Evolutionary conservation across 139 green algal species (phyloP).

Genomic region (Chlorella sorokiniana): DNA sequence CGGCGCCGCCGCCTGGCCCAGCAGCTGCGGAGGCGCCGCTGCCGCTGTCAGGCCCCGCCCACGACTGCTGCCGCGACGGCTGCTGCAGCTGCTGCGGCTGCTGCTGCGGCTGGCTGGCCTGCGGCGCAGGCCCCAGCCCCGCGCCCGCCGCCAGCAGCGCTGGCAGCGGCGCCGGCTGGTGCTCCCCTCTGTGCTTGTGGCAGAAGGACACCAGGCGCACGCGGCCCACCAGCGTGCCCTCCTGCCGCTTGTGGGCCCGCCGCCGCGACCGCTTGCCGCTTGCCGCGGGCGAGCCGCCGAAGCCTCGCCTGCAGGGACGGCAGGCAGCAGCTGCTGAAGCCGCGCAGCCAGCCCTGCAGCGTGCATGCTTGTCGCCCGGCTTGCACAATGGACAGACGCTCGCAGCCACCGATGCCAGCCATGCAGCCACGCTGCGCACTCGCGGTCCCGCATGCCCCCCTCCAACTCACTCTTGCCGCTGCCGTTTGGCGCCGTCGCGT

Average conservation of each 20-base stretch:
- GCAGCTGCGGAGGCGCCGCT: not conserved
- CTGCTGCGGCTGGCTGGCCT: not conserved
- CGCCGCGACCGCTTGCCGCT: not conserved
- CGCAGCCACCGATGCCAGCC: too few relatives aligned
- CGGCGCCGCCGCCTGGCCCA: not conserved
- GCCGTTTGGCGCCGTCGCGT: constrained; percentile 20
- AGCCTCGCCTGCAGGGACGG: not conserved
- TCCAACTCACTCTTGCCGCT: not conserved
- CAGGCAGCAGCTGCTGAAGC: not conserved
- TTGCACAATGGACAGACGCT: too few relatives aligned
- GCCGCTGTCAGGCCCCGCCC: not conserved
- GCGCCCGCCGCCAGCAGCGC: not conserved
- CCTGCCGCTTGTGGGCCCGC: not conserved
- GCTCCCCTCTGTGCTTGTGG: constrained; percentile 44
- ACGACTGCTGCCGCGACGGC: not conserved
- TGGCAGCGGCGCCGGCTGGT: not conserved
- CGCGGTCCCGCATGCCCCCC: too few relatives aligned
- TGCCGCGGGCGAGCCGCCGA: not conserved
- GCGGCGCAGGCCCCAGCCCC: not conserved
- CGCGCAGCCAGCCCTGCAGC: not conserved
- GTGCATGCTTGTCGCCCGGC: too few relatives aligned
- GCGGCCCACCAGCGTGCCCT: constrained; percentile 27
- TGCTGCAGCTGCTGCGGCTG: constrained; percentile 8
- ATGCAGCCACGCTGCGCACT: too few relatives aligned
- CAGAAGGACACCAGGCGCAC: constrained; percentile 65